Percentiles rank a stretch among this genome's conserved stretches.
phyloP scores from a whole-genome alignment of 768 basidiomycete species.

The Tulasnella sp. region DNA sequence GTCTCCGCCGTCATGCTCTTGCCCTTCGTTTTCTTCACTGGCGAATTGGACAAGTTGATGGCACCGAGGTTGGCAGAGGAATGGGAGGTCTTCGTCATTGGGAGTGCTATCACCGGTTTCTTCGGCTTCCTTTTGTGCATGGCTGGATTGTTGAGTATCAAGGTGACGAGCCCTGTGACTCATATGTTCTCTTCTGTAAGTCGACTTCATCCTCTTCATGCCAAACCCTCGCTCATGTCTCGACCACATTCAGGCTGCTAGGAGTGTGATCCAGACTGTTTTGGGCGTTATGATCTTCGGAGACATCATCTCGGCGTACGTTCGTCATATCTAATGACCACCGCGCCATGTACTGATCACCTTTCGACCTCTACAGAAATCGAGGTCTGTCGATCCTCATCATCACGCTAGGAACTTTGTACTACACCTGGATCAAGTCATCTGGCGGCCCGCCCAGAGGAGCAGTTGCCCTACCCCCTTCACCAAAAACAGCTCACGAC shows the following conservation, averaged over 20 bases:
- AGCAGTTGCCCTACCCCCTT: no score
- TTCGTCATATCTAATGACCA: constrained; percentile 12
- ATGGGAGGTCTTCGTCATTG: constrained; percentile 46
- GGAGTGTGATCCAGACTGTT: constrained; percentile 74
- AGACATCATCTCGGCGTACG: constrained; percentile 63
- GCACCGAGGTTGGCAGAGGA: constrained; percentile 28
- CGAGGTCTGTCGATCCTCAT: constrained; percentile 52
- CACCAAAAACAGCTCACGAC: no score
- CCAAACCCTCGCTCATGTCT: constrained; percentile 13
- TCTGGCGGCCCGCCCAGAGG: neutral
- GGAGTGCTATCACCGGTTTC: constrained; percentile 54
- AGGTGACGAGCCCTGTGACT: constrained; percentile 59
- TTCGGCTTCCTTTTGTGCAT: constrained; percentile 74
- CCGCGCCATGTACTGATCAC: no score
- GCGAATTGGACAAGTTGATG: constrained; percentile 39
- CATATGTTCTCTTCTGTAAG: constrained; percentile 79
- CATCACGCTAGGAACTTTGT: constrained; percentile 62
- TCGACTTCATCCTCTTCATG: neutral
- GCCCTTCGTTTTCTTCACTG: constrained; percentile 48
- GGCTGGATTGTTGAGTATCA: constrained; percentile 66
- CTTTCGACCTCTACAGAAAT: constrained; percentile 33
- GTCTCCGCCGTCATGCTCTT: constrained; percentile 45
- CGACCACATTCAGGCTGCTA: constrained; percentile 54
- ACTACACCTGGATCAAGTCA: constrained; percentile 46
- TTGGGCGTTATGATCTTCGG: constrained; percentile 66